phyloP scores from a whole-genome alignment of 2,329 filamentous ascomycete species.

The Pseudopyricularia cyperi region DNA sequence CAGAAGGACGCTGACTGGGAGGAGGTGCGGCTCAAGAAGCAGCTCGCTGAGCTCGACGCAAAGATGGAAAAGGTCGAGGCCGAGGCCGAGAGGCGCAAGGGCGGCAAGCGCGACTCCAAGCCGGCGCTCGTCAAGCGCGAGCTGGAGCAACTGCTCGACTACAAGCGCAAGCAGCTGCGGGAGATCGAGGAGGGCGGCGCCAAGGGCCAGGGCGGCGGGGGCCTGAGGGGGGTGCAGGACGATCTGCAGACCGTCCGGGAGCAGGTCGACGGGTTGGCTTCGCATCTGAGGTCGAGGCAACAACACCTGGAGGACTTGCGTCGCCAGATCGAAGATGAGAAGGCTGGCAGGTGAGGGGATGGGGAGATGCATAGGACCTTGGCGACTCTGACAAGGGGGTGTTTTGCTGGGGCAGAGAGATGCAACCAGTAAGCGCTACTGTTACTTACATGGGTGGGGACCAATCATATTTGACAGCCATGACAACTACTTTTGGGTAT shows the following conservation, averaged over 20 bases:
- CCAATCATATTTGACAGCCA: too few species aligned
- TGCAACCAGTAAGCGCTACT: too few species aligned
- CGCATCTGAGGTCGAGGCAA: conserved; percentile 66
- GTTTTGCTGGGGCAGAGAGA: not conserved
- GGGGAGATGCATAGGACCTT: not conserved
- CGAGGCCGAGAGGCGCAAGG: conserved; percentile 53
- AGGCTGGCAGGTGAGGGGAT: conserved; percentile 33
- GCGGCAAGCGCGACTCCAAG: conserved; percentile 58
- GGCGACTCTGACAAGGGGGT: too few species aligned
- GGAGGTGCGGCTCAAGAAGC: conserved; percentile 87
- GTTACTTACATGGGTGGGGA: too few species aligned
- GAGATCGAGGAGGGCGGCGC: conserved; percentile 56
- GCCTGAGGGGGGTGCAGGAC: conserved; percentile 64
- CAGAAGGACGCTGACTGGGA: conserved; percentile 91
- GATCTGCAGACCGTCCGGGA: conserved; percentile 86
- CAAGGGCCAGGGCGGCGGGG: conserved; percentile 53
- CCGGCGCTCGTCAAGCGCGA: conserved; percentile 90
- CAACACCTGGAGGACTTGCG: conserved; percentile 63
- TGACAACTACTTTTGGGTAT: too few species aligned
- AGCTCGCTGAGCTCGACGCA: conserved; percentile 76
- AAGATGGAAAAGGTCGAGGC: conserved; percentile 77
- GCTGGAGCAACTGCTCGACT: conserved; percentile 85
- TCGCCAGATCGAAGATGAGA: conserved; percentile 79
- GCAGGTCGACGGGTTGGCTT: conserved; percentile 82
- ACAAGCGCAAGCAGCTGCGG: conserved; percentile 70